Percentiles rank a stretch among this genome's conserved stretches.
These are phyloP conservation scores for Fusarium lateritium DNA, from an alignment of 2,329 filamentous ascomycete genomes.

Conservation along the genomic window DNA sequence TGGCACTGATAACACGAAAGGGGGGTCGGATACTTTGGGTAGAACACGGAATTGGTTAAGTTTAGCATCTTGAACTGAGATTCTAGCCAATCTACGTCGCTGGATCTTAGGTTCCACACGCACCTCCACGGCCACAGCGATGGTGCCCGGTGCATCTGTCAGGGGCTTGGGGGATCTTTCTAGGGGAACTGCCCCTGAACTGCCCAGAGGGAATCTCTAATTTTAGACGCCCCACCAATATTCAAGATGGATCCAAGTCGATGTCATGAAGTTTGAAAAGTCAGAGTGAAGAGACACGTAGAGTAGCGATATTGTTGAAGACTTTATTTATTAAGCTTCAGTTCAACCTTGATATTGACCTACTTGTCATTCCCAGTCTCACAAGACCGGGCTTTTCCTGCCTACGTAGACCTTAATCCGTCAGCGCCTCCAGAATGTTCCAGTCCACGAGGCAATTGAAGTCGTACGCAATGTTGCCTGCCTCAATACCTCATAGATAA, in stretches of 20 bases:
- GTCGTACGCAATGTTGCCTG: constrained; percentile 49
- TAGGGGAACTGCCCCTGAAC: constrained; percentile 34
- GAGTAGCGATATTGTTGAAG: background rate
- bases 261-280: constrained; percentile 36
- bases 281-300: background rate
- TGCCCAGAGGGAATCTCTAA: constrained; percentile 36
- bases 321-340: background rate
- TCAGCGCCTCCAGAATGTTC: constrained; percentile 47
- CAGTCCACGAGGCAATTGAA: constrained; percentile 24
- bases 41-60: constrained; percentile 33
- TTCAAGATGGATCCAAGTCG: constrained; percentile 18
- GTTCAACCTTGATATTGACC: background rate
- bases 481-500: constrained; percentile 7
- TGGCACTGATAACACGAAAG: constrained; percentile 29
- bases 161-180: constrained; percentile 33
- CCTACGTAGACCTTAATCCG: constrained; percentile 17
- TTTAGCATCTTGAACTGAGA: constrained; percentile 23
- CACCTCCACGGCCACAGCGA: constrained; percentile 29
- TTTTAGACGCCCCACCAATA: constrained; percentile 43
- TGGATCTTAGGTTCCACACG: constrained; percentile 15
- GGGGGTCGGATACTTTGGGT: constrained; percentile 37
- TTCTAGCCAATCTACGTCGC: constrained; percentile 42
- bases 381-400: background rate
- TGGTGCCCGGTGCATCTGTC: constrained; percentile 28
- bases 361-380: background rate